Evolutionary conservation across 192 early-diverging fungal genomes (phyloP).

Genomic region (Coemansia sp.): DNA sequence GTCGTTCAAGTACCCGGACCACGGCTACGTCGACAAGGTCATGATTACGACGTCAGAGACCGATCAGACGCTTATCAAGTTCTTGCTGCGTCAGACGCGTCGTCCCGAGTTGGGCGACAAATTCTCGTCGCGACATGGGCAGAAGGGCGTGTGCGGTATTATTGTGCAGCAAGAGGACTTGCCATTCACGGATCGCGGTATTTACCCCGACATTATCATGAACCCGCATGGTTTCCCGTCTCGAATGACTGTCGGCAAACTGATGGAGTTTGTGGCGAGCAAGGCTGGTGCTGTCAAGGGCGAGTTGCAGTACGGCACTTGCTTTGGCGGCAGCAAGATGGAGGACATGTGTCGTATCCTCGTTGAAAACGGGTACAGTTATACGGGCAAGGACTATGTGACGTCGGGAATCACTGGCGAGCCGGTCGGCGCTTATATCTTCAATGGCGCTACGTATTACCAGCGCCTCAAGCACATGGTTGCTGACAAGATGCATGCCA

Average conservation of each 20-base stretch:
- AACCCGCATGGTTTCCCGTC: conserved; percentile 99
- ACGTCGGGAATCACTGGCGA: conserved; percentile 98
- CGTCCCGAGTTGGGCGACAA: conserved; percentile 99
- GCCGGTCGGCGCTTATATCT: conserved; percentile 95
- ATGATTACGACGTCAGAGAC: conserved; percentile 94
- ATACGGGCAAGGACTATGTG: conserved; percentile 86
- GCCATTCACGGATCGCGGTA: conserved; percentile 93
- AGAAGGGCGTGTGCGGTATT: conserved; percentile 98
- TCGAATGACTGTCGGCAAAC: conserved; percentile 99
- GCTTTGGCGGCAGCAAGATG: conserved; percentile 96
- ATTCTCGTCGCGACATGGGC: conserved; percentile 98
- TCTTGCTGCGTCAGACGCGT: conserved; percentile 93
- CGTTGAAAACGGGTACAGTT: conserved; percentile 81
- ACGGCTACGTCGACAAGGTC: conserved; percentile 96
- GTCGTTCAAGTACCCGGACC: conserved; percentile 91
- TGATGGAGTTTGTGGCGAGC: conserved; percentile 95
- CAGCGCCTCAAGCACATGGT: conserved; percentile 99
- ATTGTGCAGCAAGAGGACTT: conserved; percentile 98
- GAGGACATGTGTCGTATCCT: conserved; percentile 87
- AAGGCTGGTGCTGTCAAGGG: conserved; percentile 92
- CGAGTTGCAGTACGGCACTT: conserved; percentile 95
- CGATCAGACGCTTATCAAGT: conserved; percentile 95
- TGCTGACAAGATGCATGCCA: conserved; percentile 98
- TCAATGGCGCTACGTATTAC: conserved; percentile 98
- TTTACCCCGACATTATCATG: conserved; percentile 95